Percentiles rank a stretch among this genome's conserved stretches.
Conservation (phyloP, 225 moss, liverwort and hornwort species). For the Neckera pumila region DNA sequence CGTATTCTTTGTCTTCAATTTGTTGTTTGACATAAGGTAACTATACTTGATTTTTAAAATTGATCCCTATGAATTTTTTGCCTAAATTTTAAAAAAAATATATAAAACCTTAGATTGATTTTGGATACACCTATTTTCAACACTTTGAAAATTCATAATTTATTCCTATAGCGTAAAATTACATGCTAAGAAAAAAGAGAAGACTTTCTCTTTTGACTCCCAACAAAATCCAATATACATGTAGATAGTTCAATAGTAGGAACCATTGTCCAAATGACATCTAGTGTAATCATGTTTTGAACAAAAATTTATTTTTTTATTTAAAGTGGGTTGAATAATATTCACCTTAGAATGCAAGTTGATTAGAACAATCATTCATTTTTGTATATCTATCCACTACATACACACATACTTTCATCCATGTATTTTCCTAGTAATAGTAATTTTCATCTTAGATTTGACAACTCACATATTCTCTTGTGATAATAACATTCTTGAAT, state of each 20-base stretch:
- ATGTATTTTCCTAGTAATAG: rapidly evolving
- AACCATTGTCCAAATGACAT: neutral
- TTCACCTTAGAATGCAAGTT: neutral
- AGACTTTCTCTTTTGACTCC: neutral
- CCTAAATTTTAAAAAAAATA: neutral
- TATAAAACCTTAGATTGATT: neutral
- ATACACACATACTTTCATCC: rapidly evolving
- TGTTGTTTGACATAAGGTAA: rapidly evolving
- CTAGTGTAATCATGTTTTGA: neutral
- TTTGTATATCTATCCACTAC: neutral
- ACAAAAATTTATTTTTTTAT: no score
- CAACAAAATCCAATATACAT: rapidly evolving
- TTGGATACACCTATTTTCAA: neutral
- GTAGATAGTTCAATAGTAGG: neutral
- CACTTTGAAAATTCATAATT: neutral
- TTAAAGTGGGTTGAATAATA: neutral
- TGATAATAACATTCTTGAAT: neutral
- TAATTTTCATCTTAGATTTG: neutral
- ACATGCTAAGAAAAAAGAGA: rapidly evolving
- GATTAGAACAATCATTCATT: neutral
- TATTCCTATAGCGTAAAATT: neutral
- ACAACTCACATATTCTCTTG: neutral
- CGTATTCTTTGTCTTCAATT: rapidly evolving
- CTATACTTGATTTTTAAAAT: neutral
- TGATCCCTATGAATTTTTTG: rapidly evolving